Evolutionary conservation across 495 filamentous ascomycete genomes (phyloP), one percentile per base, ranked within the genome.

Genomic region (Penicillium fimorum): DNA sequence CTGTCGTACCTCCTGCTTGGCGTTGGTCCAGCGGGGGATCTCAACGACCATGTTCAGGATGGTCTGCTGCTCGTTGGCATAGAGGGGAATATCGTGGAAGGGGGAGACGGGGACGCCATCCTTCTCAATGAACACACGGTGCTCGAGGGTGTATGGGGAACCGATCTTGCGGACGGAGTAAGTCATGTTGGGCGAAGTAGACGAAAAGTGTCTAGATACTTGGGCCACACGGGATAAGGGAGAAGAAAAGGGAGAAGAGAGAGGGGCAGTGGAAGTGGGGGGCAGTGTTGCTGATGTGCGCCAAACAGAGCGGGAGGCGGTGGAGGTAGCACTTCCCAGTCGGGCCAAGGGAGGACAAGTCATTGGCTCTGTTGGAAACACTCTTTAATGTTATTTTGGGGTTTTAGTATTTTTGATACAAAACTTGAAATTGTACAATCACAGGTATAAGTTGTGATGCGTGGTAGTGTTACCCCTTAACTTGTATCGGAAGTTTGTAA

Each of bases 1-100:
- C n/a, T 38, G 29, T 44, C 70, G 52, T 79, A 95, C 93, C 88
- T 98, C 94, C 76, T 92, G 87, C 87, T 99, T 99, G 64, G 88
- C 95, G 79, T 99, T 99, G 73, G 92, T 96, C 95, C 95, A 99
- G 77, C 95, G 85, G 43, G 95, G 95, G 67, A 97, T 96, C 85
- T 97, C 95, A 58, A 97, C 95, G 49, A 99, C 77, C 95, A 99
- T 99, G 85, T 99, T 99, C 66, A 97, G 82, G 67, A 99, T 74
- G 64, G 87, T 95, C 82, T 96, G 82, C 79, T 95, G 86, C 70
- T 86, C 77, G 71, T 99, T 96, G 83, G 95, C 94, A 64, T 89
- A 97, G 66, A 99, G 88, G 40, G 95, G 95, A 56, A 99, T 90
- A 66, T 99, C 95, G 84, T 99, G 95, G 85, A 97, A 99, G 60